These are phyloP conservation scores for Spathaspora passalidarum DNA, from an alignment of 805 yeast species.

Conservation along the genomic window DNA sequence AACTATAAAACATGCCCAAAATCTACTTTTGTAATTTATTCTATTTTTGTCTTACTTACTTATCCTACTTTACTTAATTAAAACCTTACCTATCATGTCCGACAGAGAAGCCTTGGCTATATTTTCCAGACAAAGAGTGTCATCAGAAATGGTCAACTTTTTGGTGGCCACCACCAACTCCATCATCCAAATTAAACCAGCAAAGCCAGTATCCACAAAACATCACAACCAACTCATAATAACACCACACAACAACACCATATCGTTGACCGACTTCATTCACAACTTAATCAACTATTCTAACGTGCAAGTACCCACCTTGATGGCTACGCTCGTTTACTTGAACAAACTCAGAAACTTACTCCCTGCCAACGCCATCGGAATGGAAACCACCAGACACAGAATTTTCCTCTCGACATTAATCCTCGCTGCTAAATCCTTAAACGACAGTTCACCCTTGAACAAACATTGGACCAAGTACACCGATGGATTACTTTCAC, in stretches of 20 bases:
- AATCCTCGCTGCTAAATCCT: constrained; percentile 85
- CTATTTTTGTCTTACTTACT: not conserved
- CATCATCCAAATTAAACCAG: constrained; percentile 45
- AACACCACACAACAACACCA: constrained; percentile 16
- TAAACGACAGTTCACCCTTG: constrained; percentile 92
- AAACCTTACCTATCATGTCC: constrained; percentile 20
- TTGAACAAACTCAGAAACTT: constrained; percentile 71
- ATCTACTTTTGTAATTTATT: not conserved
- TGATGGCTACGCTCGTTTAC: constrained; percentile 89
- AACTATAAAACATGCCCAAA: not conserved
- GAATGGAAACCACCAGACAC: constrained; percentile 91
- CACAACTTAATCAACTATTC: constrained; percentile 70
- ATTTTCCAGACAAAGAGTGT: constrained; percentile 55
- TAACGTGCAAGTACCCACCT: constrained; percentile 90
- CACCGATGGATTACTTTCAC: constrained; percentile 77
- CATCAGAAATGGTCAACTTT: constrained; percentile 54
- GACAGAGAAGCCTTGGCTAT: constrained; percentile 47
- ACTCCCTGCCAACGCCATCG: constrained; percentile 84
- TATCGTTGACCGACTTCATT: constrained; percentile 59
- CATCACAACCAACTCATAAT: constrained; percentile 9
- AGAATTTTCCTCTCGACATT: constrained; percentile 87
- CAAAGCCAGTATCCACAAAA: not conserved
- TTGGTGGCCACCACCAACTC: constrained; percentile 58
- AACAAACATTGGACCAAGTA: constrained; percentile 95
- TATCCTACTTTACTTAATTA: not conserved